These are phyloP conservation scores for Aspergillus carlsbadensis DNA, from an alignment of 495 filamentous ascomycete genomes.

Conservation along the genomic window DNA sequence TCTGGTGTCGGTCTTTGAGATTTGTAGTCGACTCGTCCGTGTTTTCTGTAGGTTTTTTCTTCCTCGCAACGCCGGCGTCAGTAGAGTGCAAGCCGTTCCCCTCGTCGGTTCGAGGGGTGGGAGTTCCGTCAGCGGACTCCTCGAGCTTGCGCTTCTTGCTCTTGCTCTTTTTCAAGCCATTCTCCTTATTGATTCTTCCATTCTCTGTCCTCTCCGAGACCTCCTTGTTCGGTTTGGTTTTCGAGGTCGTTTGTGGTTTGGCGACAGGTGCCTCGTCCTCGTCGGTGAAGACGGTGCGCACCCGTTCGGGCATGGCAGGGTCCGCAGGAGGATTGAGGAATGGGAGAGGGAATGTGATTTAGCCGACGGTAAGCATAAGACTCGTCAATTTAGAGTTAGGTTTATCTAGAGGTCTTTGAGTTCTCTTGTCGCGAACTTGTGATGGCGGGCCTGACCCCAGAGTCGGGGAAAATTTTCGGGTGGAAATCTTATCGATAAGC, in stretches of 20 bases:
- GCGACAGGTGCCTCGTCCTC: slow-evolving; percentile 18
- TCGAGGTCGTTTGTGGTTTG: slow-evolving; percentile 1
- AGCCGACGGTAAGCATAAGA: no score
- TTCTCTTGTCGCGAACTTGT: not conserved
- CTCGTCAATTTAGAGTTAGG: no score
- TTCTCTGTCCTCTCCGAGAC: slow-evolving; percentile 8
- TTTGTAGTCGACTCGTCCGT: not conserved
- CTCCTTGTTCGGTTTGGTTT: slow-evolving; percentile 11
- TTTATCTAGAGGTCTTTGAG: slow-evolving; percentile 1
- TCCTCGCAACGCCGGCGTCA: not conserved
- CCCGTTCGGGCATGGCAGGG: slow-evolving; percentile 50
- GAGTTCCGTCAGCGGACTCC: slow-evolving; percentile 17
- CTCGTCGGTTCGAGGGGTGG: not conserved
- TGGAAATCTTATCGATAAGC: slow-evolving; percentile 17
- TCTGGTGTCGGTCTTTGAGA: not conserved
- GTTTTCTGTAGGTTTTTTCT: not conserved
- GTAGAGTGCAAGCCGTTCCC: not conserved
- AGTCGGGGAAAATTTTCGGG: slow-evolving; percentile 6
- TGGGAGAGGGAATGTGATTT: not conserved
- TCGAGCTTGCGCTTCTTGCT: slow-evolving; percentile 49
- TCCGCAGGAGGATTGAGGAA: slow-evolving; percentile 6
- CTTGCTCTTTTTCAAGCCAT: slow-evolving; percentile 33
- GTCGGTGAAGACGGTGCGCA: slow-evolving; percentile 41
- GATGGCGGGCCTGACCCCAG: not conserved
- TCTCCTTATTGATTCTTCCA: slow-evolving; percentile 23